Base-by-base conservation (phyloP, 768 basidiomycete species). In the Candolleomyces efflorescens region DNA sequence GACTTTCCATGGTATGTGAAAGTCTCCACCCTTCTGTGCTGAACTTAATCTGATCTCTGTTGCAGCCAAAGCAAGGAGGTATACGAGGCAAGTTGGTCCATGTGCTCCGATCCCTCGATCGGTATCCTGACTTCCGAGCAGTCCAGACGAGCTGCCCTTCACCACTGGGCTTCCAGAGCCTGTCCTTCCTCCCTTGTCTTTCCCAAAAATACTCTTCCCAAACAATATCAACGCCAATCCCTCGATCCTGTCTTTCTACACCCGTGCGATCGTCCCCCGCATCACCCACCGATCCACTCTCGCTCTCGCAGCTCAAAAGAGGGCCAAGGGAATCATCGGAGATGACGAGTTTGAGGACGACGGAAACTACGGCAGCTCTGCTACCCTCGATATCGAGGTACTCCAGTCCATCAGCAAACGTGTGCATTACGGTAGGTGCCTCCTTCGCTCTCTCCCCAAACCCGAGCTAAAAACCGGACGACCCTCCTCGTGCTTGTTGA, bases 91-190 rank as follows among this genome's bases (percentile, higher is more conserved):
- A 63, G 73, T 59, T 23, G 44, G 27, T 43, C 17, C 54, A 47
- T 23, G 44, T 38, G 17, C 26, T 24, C 3, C 46, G 22, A 20
- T 53, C 38, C 22, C 56, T 51, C 12, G 22, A 50, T 5, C 13
- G 24, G 36, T 53, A 51, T 59, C 38, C 20, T 26, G 41, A 27
- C 48, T 36, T 2, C 36, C 38, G 27, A 51, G 18, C 68, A 98
- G 96, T 68, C 97, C 97, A 44, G 97, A 99, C 69, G 97, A 99
- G 78, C 94, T 96, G 67, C 94, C 97, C 0, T 99, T 99, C 78
- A 90, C 92, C 23, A 67, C 73, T 13, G 77, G 84, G 59, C 89
- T 99, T 37, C 95, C 97, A 0, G 68, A 78, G 0, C 93, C 96
- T 22, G 82, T 99, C 53, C 80, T 99, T 13, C 83, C 83, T 5